Evolutionary conservation across 768 basidiomycete genomes (phyloP).

Genomic region (Auriscalpium vulgare): DNA sequence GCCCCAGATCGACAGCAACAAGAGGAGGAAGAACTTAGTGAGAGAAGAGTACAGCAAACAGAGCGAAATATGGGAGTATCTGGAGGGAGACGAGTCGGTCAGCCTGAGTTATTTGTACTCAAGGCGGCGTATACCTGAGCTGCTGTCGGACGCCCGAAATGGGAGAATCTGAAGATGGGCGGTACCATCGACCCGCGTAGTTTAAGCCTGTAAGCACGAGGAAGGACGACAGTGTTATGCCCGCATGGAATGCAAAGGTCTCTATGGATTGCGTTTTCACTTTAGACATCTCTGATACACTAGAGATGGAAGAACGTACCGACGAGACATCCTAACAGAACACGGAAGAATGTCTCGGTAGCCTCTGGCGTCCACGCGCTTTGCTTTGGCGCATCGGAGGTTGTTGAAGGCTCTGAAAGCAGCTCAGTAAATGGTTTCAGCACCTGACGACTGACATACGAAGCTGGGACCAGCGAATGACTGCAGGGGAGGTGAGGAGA

Average conservation of each 20-base stretch:
- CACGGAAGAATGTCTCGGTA: conserved; percentile 41
- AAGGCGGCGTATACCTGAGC: conserved; percentile 2
- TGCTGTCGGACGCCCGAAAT: conserved; percentile 8
- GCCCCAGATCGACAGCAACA: conserved; percentile 74
- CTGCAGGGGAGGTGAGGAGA: conserved; percentile 27
- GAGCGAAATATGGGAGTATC: conserved; percentile 70
- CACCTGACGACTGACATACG: conserved; percentile 30
- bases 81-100: conserved; percentile 18
- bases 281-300: not conserved
- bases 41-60: conserved; percentile 77
- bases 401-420: not conserved
- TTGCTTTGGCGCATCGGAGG: conserved; percentile 1
- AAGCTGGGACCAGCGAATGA: conserved; percentile 73
- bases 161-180: conserved; percentile 3
- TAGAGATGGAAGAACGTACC: conserved; percentile 30
- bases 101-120: too few species aligned
- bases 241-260: conserved; percentile 66
- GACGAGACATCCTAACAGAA: conserved; percentile 56
- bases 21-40: conserved; percentile 78
- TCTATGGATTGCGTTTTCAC: conserved; percentile 34
- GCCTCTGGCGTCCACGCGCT: conserved; percentile 46
- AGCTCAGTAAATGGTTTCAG: not conserved
- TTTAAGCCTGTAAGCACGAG: conserved; percentile 38
- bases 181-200: conserved; percentile 20
- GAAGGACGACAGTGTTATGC: conserved; percentile 52